phyloP scores from a whole-genome alignment of 179 eudicot genomes.

The Silene coronaria region DNA sequence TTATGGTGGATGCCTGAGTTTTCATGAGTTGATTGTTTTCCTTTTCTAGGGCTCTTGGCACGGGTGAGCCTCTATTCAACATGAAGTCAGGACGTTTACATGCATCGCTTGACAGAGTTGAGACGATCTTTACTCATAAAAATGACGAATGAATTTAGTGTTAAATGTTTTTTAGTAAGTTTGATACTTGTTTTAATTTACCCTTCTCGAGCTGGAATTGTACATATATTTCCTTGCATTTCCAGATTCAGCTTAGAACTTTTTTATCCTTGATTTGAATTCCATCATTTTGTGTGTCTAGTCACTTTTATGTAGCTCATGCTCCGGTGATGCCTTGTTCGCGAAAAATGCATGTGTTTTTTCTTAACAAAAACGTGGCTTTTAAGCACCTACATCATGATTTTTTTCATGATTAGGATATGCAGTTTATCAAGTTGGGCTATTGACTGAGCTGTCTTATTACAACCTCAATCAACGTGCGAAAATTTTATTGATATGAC shows the following conservation, averaged over 20 bases:
- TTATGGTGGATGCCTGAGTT: background rate
- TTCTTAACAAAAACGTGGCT: no score
- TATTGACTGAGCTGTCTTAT: no score
- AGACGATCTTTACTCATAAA: constrained; percentile 59
- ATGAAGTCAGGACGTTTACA: constrained; percentile 76
- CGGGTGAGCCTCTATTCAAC: constrained; percentile 69
- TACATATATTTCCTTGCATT: background rate
- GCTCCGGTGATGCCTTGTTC: background rate
- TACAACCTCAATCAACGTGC: no score
- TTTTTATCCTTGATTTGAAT: background rate
- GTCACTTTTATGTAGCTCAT: background rate
- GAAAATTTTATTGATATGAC: no score
- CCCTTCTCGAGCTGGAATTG: background rate
- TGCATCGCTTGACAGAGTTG: constrained; percentile 87
- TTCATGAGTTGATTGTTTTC: background rate
- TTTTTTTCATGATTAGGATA: no score
- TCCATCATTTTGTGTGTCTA: background rate
- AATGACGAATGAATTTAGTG: constrained; percentile 7
- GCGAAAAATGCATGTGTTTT: background rate
- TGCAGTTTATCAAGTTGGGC: no score
- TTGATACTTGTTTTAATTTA: background rate
- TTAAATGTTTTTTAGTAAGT: background rate
- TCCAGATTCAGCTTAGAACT: background rate
- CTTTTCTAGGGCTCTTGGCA: constrained; percentile 59
- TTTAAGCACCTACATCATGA: no score